Conservation (phyloP, 306 rosid species). For the Cucurbita pepo region DNA sequence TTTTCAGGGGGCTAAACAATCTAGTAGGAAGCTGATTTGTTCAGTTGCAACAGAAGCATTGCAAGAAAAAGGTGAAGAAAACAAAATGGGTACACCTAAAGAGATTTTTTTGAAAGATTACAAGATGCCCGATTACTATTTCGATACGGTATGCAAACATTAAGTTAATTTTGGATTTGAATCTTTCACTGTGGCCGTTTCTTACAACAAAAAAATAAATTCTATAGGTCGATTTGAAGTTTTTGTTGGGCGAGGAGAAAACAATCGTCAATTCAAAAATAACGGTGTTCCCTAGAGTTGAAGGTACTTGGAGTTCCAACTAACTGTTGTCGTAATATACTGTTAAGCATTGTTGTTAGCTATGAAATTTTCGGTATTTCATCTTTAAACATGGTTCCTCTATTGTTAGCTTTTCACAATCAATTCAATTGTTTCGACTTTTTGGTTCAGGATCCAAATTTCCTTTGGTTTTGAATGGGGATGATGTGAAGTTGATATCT, state of each 20-base stretch:
- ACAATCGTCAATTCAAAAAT: slow-evolving; percentile 69
- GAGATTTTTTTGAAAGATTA: slow-evolving; percentile 90
- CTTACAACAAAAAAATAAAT: slow-evolving; percentile 4
- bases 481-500: slow-evolving; percentile 52
- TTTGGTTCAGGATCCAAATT: slow-evolving; percentile 39
- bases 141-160: slow-evolving; percentile 42
- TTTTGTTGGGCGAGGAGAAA: slow-evolving; percentile 74
- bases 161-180: slow-evolving; percentile 9
- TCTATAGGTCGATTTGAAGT: slow-evolving; percentile 68
- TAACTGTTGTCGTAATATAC: not conserved
- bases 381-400: not conserved
- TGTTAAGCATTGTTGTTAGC: not conserved
- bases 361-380: not conserved
- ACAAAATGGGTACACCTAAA: slow-evolving; percentile 60
- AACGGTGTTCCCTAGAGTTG: slow-evolving; percentile 47
- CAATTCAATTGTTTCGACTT: slow-evolving; percentile 7
- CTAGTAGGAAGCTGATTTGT: slow-evolving; percentile 48
- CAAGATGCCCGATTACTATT: slow-evolving; percentile 81
- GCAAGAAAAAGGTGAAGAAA: slow-evolving; percentile 48
- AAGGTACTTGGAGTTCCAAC: slow-evolving; percentile 12
- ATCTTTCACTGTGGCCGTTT: not conserved
- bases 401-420: not conserved
- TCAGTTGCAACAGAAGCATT: slow-evolving; percentile 57
- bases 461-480: slow-evolving; percentile 69
- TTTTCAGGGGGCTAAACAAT: slow-evolving; percentile 41